Conservation (phyloP, 129 eudicot species). For the Rutidosis leptorrhynchoides region DNA sequence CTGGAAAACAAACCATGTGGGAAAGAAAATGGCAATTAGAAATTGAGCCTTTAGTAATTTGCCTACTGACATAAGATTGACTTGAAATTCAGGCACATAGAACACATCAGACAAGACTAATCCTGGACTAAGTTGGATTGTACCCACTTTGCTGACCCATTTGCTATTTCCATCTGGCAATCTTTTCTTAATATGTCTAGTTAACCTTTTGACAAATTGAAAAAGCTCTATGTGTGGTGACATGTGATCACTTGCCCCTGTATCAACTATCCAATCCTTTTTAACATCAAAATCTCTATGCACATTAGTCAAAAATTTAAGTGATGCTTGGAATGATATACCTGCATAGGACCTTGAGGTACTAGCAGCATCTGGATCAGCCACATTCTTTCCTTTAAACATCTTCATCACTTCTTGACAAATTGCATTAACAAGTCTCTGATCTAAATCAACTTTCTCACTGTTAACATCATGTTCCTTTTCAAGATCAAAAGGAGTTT, state of each 20-base stretch:
- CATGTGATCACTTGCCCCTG: not conserved
- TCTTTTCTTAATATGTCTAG: not conserved
- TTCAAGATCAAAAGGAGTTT: too few species aligned
- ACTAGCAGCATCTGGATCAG: too few species aligned
- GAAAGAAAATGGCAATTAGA: not conserved
- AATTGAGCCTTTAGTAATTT: not conserved
- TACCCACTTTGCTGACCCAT: not conserved
- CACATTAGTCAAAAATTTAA: not conserved
- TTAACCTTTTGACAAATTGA: not conserved
- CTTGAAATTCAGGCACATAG: not conserved
- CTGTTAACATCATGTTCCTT: too few species aligned
- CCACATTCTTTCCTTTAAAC: not conserved
- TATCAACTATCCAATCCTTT: not conserved
- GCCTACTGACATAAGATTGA: not conserved
- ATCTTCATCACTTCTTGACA: too few species aligned
- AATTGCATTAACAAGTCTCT: too few species aligned
- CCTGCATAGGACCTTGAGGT: too few species aligned
- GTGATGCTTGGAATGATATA: not conserved
- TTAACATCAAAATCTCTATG: not conserved
- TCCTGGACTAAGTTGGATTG: not conserved
- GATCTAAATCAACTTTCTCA: too few species aligned
- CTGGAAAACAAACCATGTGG: slow-evolving; percentile 6
- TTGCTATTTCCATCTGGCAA: not conserved
- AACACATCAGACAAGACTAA: not conserved
- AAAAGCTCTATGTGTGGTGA: not conserved